Evolutionary conservation across 2,329 filamentous ascomycete species (phyloP), one percentile per base, ranked within the genome.

Genomic region (Colletotrichum chrysophilum): DNA sequence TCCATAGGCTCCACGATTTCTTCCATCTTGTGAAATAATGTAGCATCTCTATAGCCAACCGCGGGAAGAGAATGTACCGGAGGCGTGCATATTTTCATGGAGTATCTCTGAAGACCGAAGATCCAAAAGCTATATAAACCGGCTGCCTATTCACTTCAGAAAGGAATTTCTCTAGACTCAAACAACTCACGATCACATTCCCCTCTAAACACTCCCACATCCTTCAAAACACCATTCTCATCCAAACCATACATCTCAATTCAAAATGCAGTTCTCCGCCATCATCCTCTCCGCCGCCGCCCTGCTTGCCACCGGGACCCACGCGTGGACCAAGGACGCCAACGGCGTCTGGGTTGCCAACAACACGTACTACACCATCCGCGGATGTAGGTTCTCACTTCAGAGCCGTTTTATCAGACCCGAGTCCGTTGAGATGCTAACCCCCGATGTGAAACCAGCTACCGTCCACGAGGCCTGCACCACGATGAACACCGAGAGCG

Each of bases 391-490:
- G 69, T 71, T 30, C 10, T 2, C 14, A 0, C 12, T 24, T 21
- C 58, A 8, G 1, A 21, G 4, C 4, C 18, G 2, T 1, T 14
- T 1, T 55, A 10, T 21, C 10, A 30, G 26, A 10, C 24, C 2
- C 8, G 8, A 52, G 26, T 7, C 4, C 1, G 28, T 18, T 14
- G 12, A 24, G 12, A 21, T 56, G 48, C 38, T 65, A 28, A 55
- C 18, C 24, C 18, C 3, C 24, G 5, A 26, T 26, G 21, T 28
- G 58, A 21, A 3, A 8, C 2, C 30, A 71, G 68, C 36, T 10
- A 64, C 43, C n/a, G 69, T 71, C n/a, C 69, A 71, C 3, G 69
- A 71, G 30, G 60, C 69, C 18, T 71, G 69, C 69, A 71, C 69
- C 30, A 65, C 32, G 21, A 71, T 64, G 60, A 71, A 71, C 69